phyloP scores from a whole-genome alignment of 2,329 filamentous ascomycete species.

The Sporothrix schenckii region DNA sequence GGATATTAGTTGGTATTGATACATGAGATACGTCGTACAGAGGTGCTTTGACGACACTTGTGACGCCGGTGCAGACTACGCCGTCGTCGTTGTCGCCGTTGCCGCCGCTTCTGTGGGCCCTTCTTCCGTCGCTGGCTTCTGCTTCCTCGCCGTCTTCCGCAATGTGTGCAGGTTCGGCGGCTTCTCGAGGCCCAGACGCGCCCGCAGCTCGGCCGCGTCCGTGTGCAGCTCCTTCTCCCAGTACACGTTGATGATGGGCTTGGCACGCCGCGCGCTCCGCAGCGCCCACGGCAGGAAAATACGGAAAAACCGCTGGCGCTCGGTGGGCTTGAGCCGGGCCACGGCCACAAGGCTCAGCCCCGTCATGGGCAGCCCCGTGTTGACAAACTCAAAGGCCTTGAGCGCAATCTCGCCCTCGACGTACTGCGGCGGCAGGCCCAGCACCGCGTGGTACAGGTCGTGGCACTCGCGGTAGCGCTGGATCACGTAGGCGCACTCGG shows the following conservation, averaged over 20 bases:
- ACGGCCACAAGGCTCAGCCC: slow-evolving; percentile 83
- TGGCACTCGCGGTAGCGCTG: slow-evolving; percentile 96
- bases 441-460: slow-evolving; percentile 96
- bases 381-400: slow-evolving; percentile 96
- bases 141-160: slow-evolving; percentile 53
- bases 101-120: not conserved
- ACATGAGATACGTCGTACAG: not conserved
- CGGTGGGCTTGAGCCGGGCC: slow-evolving; percentile 79
- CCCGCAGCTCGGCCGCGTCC: slow-evolving; percentile 75
- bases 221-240: slow-evolving; percentile 94
- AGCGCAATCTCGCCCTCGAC: slow-evolving; percentile 97
- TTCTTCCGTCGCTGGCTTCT: not conserved
- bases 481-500: slow-evolving; percentile 97
- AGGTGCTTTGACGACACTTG: no score
- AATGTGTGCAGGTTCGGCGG: slow-evolving; percentile 84
- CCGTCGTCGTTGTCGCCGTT: not conserved
- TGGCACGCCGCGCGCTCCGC: slow-evolving; percentile 72
- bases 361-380: slow-evolving; percentile 93
- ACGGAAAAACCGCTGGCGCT: slow-evolving; percentile 72
- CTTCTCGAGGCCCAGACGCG: slow-evolving; percentile 78
- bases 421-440: slow-evolving; percentile 85
- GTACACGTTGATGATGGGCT: slow-evolving; percentile 92
- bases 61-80: no score
- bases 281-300: slow-evolving; percentile 91
- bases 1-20: not conserved